Conservation (phyloP, 139 green algal species). For the Chlorella sp. region DNA sequence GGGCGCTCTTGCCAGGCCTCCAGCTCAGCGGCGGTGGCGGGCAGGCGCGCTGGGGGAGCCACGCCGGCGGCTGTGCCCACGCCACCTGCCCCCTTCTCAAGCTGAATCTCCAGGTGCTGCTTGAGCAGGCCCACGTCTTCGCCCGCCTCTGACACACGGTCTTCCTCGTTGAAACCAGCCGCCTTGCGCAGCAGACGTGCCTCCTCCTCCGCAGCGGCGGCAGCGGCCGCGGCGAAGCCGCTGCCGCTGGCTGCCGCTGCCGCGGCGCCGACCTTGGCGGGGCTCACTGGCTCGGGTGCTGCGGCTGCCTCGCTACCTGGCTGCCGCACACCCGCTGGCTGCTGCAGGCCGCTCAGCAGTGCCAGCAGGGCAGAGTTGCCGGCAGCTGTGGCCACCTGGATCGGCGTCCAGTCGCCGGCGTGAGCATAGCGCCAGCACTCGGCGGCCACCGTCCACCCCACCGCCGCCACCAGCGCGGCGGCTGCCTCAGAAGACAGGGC, state of each 20-base stretch:
- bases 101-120: neutral
- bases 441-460: neutral
- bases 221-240: neutral
- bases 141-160: neutral
- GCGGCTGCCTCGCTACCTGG: neutral
- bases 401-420: neutral
- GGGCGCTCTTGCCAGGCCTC: constrained; percentile 5
- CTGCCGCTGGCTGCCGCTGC: neutral
- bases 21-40: neutral
- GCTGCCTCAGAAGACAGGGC: neutral
- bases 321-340: neutral
- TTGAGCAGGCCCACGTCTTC: neutral
- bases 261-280: neutral
- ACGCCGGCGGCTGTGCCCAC: neutral
- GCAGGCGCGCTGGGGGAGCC: neutral
- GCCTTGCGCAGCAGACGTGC: neutral
- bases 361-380: neutral
- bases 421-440: neutral
- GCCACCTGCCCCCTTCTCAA: neutral
- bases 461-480: constrained; percentile 5
- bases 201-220: no score
- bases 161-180: neutral
- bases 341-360: neutral
- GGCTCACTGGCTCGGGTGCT: neutral
- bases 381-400: constrained; percentile 1